Evolutionary conservation across 2,329 filamentous ascomycete species (phyloP).

Genomic region (Macrophomina tecta): DNA sequence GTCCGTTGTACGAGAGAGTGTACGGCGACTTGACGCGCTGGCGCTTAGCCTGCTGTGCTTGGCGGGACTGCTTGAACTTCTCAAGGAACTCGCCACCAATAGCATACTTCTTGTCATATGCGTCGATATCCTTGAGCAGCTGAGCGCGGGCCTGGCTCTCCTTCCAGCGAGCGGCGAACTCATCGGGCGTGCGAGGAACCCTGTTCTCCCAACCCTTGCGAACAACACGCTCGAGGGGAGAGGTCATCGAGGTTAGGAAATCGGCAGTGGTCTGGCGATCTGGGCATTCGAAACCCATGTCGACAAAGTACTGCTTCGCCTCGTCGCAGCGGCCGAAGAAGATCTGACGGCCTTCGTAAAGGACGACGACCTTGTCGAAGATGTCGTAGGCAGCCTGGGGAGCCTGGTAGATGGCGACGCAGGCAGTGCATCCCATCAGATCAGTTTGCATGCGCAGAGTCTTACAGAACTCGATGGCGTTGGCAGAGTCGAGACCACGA

Average conservation of each 20-base stretch:
- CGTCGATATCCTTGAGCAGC: slow-evolving; percentile 47
- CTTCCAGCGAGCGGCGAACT: slow-evolving; percentile 56
- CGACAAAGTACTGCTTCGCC: slow-evolving; percentile 70
- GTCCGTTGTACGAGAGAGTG: slow-evolving; percentile 74
- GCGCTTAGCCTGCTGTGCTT: slow-evolving; percentile 46
- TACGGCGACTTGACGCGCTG: slow-evolving; percentile 72
- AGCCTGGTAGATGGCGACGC: slow-evolving; percentile 74
- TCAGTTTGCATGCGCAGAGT: slow-evolving; percentile 68
- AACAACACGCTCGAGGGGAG: slow-evolving; percentile 46
- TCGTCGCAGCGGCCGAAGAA: slow-evolving; percentile 68
- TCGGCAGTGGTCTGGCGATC: slow-evolving; percentile 71
- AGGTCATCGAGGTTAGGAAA: slow-evolving; percentile 74
- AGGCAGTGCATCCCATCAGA: slow-evolving; percentile 64
- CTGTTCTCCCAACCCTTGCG: slow-evolving; percentile 47
- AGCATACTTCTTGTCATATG: slow-evolving; percentile 45
- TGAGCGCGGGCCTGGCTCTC: slow-evolving; percentile 52
- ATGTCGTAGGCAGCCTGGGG: slow-evolving; percentile 70
- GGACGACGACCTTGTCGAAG: slow-evolving; percentile 70
- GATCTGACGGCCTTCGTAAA: slow-evolving; percentile 70
- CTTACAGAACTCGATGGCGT: slow-evolving; percentile 72
- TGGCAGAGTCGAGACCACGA: slow-evolving; percentile 71
- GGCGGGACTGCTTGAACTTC: slow-evolving; percentile 46
- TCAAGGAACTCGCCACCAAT: slow-evolving; percentile 45
- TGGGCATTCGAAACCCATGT: slow-evolving; percentile 73
- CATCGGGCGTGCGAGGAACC: slow-evolving; percentile 45